phyloP scores from a whole-genome alignment of 352 stramenopile genomes.

The Globisporangium emineosum region DNA sequence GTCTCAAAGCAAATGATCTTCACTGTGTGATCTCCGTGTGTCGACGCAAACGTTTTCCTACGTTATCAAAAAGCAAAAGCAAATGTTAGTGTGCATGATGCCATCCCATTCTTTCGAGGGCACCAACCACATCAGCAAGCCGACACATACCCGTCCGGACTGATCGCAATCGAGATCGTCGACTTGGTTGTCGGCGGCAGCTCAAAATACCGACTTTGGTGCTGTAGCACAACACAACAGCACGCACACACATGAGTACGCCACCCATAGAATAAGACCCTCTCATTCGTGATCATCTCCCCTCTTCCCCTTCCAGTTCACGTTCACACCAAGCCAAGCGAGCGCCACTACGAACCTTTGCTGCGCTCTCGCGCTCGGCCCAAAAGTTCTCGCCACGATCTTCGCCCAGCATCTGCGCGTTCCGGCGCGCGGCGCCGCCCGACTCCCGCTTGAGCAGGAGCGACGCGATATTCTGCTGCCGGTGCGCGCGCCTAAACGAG shows the following conservation, averaged over 20 bases:
- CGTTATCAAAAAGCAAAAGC: not conserved
- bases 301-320: not conserved
- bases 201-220: slow-evolving; percentile 84
- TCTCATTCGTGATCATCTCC: not conserved
- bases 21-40: slow-evolving; percentile 98
- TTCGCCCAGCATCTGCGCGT: slow-evolving; percentile 40
- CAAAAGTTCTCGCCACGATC: slow-evolving; percentile 68
- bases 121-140: not conserved
- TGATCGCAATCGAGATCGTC: slow-evolving; percentile 87
- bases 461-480: slow-evolving; percentile 65
- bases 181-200: slow-evolving; percentile 84
- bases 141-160: slow-evolving; percentile 61
- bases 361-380: slow-evolving; percentile 72
- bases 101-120: not conserved
- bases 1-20: slow-evolving; percentile 96
- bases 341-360: slow-evolving; percentile 46
- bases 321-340: not conserved
- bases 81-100: not conserved
- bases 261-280: slow-evolving; percentile 1
- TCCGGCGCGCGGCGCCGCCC: slow-evolving; percentile 36
- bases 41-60: slow-evolving; percentile 94
- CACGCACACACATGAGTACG: not conserved
- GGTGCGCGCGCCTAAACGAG: slow-evolving; percentile 65
- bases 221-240: slow-evolving; percentile 31
- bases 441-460: slow-evolving; percentile 63